These are phyloP conservation scores for Nitzschia putrida DNA, from an alignment of 108 stramenopile species.

Conservation along the genomic window DNA sequence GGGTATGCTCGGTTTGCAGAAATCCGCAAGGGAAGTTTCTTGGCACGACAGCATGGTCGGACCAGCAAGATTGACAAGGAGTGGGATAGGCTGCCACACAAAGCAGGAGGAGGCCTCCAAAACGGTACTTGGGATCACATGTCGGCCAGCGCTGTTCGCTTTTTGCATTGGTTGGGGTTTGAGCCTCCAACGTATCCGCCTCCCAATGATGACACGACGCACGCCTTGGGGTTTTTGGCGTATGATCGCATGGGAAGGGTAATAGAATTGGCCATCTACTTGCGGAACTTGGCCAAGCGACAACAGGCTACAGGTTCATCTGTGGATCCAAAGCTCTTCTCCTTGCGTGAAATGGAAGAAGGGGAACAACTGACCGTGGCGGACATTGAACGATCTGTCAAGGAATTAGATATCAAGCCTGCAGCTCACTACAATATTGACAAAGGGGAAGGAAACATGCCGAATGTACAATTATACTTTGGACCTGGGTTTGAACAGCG, in stretches of 20 bases:
- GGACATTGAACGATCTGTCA: slow-evolving; percentile 58
- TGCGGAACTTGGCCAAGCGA: slow-evolving; percentile 20
- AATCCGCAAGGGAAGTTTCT: slow-evolving; percentile 69
- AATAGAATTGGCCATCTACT: slow-evolving; percentile 68
- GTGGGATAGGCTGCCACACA: slow-evolving; percentile 42
- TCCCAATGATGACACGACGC: slow-evolving; percentile 72
- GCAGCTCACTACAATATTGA: slow-evolving; percentile 50
- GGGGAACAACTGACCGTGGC: slow-evolving; percentile 53
- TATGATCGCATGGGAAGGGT: slow-evolving; percentile 82
- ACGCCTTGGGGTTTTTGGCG: slow-evolving; percentile 77
- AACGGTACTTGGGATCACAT: slow-evolving; percentile 57
- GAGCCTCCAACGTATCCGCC: slow-evolving; percentile 54
- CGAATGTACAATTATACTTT: slow-evolving; percentile 78
- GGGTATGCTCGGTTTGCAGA: slow-evolving; percentile 70
- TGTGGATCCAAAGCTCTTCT: slow-evolving; percentile 1
- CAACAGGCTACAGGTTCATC: not conserved
- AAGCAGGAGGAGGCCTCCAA: slow-evolving; percentile 37
- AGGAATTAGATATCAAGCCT: slow-evolving; percentile 53
- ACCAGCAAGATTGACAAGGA: slow-evolving; percentile 36
- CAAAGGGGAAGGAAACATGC: slow-evolving; percentile 7
- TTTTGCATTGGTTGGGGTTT: slow-evolving; percentile 85
- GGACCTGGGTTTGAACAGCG: slow-evolving; percentile 86
- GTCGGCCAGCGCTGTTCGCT: slow-evolving; percentile 51
- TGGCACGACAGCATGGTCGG: slow-evolving; percentile 30
- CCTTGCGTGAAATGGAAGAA: slow-evolving; percentile 50